Conservation (phyloP, 768 basidiomycete species). For the Termitomyces sp. region DNA sequence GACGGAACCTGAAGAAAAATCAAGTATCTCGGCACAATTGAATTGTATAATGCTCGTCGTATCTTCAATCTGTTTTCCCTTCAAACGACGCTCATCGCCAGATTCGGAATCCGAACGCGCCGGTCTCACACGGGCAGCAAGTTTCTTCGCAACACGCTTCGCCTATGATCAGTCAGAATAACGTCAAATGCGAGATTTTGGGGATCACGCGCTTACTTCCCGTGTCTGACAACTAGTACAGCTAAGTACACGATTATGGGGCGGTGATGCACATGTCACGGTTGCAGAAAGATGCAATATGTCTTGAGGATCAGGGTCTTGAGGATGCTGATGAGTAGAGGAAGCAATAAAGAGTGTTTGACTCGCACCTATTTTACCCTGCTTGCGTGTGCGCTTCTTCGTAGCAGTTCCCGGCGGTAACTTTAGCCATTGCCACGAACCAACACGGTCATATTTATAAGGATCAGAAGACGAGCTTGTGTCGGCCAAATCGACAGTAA, state of each 20-base stretch:
- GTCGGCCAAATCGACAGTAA: constrained; percentile 76
- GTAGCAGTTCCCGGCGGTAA: constrained; percentile 80
- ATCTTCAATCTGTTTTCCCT: constrained; percentile 55
- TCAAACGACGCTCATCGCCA: constrained; percentile 48
- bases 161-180: constrained; percentile 43
- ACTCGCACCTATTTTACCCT: constrained; percentile 70
- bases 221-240: constrained; percentile 88
- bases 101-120: constrained; percentile 74
- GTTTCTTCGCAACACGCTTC: constrained; percentile 86
- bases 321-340: constrained; percentile 16
- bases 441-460: constrained; percentile 71
- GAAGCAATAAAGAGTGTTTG: constrained; percentile 7
- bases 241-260: constrained; percentile 71
- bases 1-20: constrained; percentile 83
- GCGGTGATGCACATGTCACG: constrained; percentile 79
- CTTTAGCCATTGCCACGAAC: constrained; percentile 88
- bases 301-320: constrained; percentile 67
- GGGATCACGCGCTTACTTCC: constrained; percentile 50
- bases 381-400: constrained; percentile 80
- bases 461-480: constrained; percentile 60
- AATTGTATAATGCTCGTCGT: constrained; percentile 90
- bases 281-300: constrained; percentile 69
- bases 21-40: constrained; percentile 87
- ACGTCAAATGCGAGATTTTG: constrained; percentile 1
- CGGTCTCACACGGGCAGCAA: constrained; percentile 80